Conservation (phyloP, 2,329 filamentous ascomycete genomes). For the Catunica adiposa region DNA sequence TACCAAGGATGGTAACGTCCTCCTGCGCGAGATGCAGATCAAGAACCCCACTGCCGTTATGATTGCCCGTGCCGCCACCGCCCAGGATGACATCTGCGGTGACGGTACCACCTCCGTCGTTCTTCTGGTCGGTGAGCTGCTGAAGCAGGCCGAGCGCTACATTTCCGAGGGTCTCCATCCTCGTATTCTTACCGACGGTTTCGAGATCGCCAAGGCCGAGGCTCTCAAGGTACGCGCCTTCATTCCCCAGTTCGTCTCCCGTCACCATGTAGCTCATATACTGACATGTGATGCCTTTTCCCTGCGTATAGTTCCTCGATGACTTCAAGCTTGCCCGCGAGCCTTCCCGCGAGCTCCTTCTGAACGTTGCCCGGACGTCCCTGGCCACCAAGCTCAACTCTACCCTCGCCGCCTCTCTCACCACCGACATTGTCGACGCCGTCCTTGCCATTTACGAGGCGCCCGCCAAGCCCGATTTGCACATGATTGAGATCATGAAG, state of each 20-base stretch:
- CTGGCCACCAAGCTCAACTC: conserved; percentile 89
- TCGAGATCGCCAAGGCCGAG: conserved; percentile 90
- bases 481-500: conserved; percentile 99
- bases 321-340: conserved; percentile 76
- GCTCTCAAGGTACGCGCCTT: conserved; percentile 53
- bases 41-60: conserved; percentile 94
- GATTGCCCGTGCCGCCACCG: conserved; percentile 72
- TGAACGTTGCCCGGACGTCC: conserved; percentile 86
- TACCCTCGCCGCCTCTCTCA: conserved; percentile 76
- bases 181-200: conserved; percentile 90
- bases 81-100: conserved; percentile 95
- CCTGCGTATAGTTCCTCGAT: conserved; percentile 63
- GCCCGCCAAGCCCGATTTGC: conserved; percentile 82
- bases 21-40: conserved; percentile 71
- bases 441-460: conserved; percentile 86
- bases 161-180: conserved; percentile 96
- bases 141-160: conserved; percentile 94
- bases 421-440: conserved; percentile 87
- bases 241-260: not conserved
- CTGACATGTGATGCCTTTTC: conserved; percentile 11
- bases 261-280: not conserved
- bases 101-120: conserved; percentile 97
- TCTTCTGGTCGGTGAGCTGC: conserved; percentile 80
- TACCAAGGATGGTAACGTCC: conserved; percentile 94
- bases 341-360: conserved; percentile 82